Conservation (phyloP, 345 rosid genomes). For the Dipteronia sinensis region DNA sequence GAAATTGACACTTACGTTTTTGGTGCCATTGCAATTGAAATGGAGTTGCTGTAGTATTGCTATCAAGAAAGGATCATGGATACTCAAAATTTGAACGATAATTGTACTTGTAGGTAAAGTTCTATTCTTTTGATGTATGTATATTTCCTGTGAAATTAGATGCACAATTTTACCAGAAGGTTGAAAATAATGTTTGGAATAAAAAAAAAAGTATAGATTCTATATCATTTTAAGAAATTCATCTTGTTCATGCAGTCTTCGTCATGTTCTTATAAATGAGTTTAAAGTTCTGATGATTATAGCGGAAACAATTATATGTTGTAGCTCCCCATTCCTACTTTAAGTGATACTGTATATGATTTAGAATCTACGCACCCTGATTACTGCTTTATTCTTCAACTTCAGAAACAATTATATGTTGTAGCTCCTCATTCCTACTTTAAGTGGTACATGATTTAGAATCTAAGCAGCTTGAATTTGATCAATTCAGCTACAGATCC, state of each 20-base stretch:
- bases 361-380: too few species aligned
- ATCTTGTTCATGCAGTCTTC: background rate
- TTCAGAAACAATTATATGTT: background rate
- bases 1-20: background rate
- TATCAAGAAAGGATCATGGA: background rate
- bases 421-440: too few species aligned
- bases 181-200: constrained; percentile 2
- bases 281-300: background rate
- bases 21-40: background rate
- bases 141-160: constrained; percentile 12
- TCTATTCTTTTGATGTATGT: constrained; percentile 10
- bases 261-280: background rate
- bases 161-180: background rate
- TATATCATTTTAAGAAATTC: background rate
- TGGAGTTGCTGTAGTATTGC: background rate
- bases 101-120: background rate
- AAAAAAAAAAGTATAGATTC: background rate
- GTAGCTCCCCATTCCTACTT: too few species aligned
- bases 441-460: too few species aligned
- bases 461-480: background rate
- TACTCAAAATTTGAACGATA: background rate
- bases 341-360: too few species aligned
- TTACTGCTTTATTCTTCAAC: too few species aligned
- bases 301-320: background rate
- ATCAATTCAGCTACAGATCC: background rate